Base-by-base conservation (phyloP, 768 basidiomycete species). In the Mycena pura region DNA sequence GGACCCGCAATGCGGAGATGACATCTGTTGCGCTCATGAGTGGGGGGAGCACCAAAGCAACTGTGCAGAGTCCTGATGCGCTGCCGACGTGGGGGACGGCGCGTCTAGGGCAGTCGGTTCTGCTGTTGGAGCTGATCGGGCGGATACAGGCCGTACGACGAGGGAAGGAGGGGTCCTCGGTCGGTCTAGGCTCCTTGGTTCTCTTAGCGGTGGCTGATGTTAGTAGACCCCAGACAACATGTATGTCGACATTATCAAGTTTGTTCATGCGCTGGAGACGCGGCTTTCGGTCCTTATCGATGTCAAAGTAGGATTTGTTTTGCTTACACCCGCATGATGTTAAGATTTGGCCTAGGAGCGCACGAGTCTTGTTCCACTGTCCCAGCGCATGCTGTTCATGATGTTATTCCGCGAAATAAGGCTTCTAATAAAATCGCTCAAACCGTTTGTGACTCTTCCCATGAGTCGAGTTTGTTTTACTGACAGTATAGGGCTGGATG, bases 1-100 rank as follows among this genome's bases (percentile, higher is more conserved):
- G 89, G 90, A 78, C 80, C 7, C 79, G 82, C 22, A 86, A 92
- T 70, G 78, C 86, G 6, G 91, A 92, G 66, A 92, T 93, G 90
- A 76, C 91, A 66, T 79, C 86, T 4, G 81, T 92, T 3, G 90
- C 87, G 10, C 69, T 92, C 39, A 82, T 89, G 80, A 85, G 82
- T 57, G 84, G 85, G 61, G 70, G 68, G 7, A 73, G 70, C 11
- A 52, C 63, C 69, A 51, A 73, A 65, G 54, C 62, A 52, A 45
- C 68, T 29, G 49, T 64, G 40, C 57, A 61, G 22, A 48, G 29
- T 3, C 46, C 57, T 17, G 62, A 62, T 15, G 43, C 51, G 6
- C 62, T 22, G 6, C 50, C 58, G 39, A 40, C 64, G n/a, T 85
- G 83, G 83, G 82, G 78, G 4, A 78, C 75, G 51, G 80, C 83